Percentiles rank a stretch among this genome's conserved stretches.
Evolutionary conservation across 371 early-diverging fungal species (phyloP).

Genomic region (Lichtheimia ornata): DNA sequence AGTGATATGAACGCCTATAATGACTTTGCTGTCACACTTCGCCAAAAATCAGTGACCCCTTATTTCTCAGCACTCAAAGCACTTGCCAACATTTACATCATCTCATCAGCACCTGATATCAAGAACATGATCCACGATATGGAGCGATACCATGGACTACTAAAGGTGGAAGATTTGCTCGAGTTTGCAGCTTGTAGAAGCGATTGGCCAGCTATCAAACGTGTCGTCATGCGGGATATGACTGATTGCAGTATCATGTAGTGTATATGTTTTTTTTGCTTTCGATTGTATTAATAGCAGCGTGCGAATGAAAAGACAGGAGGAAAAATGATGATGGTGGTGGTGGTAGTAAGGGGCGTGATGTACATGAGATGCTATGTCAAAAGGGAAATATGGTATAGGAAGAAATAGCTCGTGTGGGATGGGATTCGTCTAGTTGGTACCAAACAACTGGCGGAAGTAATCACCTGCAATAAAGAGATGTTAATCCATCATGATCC

Average conservation of each 20-base stretch:
- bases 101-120: constrained; percentile 81
- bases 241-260: constrained; percentile 69
- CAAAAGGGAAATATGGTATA: background rate
- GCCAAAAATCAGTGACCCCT: constrained; percentile 71
- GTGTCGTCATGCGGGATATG: constrained; percentile 80
- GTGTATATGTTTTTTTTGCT: background rate
- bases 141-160: constrained; percentile 79
- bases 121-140: constrained; percentile 84
- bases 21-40: constrained; percentile 58
- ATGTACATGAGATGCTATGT: constrained; percentile 1
- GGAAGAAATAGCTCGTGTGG: background rate
- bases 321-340: too few relatives aligned
- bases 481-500: background rate
- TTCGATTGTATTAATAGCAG: too few relatives aligned
- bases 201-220: constrained; percentile 85
- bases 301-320: too few relatives aligned
- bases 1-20: constrained; percentile 91
- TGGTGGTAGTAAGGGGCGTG: too few relatives aligned
- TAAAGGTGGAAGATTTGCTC: constrained; percentile 88
- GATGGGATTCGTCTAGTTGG: constrained; percentile 8
- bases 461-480: constrained; percentile 4
- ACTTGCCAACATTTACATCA: constrained; percentile 88
- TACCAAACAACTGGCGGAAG: constrained; percentile 13
- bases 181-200: constrained; percentile 88
- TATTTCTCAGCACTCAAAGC: constrained; percentile 90